Evolutionary conservation across 1,139 yeast species (phyloP), one percentile per base, ranked within the genome.

Genomic region (Pneumocystis wakefieldiae): DNA sequence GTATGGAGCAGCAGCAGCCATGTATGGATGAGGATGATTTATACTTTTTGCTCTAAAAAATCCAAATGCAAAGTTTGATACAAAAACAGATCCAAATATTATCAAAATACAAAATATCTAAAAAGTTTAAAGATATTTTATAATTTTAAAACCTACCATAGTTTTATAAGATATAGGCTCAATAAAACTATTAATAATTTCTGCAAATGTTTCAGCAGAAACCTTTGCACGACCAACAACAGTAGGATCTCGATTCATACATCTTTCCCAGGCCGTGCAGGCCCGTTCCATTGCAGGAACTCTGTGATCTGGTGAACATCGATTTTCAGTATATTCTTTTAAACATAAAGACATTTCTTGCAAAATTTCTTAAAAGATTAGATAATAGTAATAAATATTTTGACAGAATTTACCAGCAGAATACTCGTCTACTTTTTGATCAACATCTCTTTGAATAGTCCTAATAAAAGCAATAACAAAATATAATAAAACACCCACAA

Each of bases 161-260:
- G 92, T 79, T 72, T 87, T 88, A 84, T 89, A 84, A 55, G 87
- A 82, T 57, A 89, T 83, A 1, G 90, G 90, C 65, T 80, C 81
- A 57, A 88, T 76, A 68, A 89, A 86, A 1, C 92, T 85, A 72
- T 89, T 86, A 62, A 89, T 77, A 29, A 88, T 85, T 67, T 86
- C 92, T 1, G 94, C 95, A 70, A 89, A 79, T 0, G 94, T 82
- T 70, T 85, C 91, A 0, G 95, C 95, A 0, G 90, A 82, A 38
- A 90, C 81, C 68, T 82, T 80, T 2, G 94, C 87, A 60, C 83
- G 80, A 4, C 92, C 94, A n/a, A 90, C 82, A 7, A 82, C 77
- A 57, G 82, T 81, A 15, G 96, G 96, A 69, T 91, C 95, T 66
- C 89, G 78, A 69, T 84, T 83, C 95, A 87, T 90, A 73, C 98